These are phyloP conservation scores for Exophiala mesophila DNA, from an alignment of 2,329 filamentous ascomycete genomes.

Conservation along the genomic window DNA sequence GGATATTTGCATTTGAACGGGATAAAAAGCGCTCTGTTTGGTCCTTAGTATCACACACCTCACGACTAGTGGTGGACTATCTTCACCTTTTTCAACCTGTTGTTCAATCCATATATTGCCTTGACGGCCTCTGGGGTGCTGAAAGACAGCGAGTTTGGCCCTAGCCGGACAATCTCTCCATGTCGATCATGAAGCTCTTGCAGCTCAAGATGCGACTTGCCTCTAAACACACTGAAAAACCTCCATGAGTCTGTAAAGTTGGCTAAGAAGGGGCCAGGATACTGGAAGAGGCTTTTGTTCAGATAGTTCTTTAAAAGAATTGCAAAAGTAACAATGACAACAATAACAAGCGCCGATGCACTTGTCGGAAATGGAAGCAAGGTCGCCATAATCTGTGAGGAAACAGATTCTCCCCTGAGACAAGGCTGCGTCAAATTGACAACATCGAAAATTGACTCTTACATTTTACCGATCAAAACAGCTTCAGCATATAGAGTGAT, in stretches of 20 bases:
- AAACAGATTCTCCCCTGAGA: too few relatives aligned
- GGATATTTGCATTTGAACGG: conserved; percentile 68
- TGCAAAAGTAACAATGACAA: conserved; percentile 17
- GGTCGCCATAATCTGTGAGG: too few relatives aligned
- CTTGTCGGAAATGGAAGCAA: too few relatives aligned
- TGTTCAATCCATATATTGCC: conserved; percentile 75
- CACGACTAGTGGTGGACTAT: not conserved
- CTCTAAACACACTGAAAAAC: conserved; percentile 61
- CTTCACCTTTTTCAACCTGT: conserved; percentile 69
- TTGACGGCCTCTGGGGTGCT: conserved; percentile 68
- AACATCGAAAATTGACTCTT: too few relatives aligned
- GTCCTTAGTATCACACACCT: too few relatives aligned
- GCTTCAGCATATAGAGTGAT: too few relatives aligned
- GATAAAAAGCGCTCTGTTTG: conserved; percentile 66
- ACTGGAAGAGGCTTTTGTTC: conserved; percentile 35
- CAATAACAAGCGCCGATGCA: too few relatives aligned
- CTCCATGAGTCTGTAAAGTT: conserved; percentile 70
- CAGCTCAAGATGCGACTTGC: conserved; percentile 63
- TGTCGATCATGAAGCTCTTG: conserved; percentile 64
- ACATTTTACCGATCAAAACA: too few relatives aligned
- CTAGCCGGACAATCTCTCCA: conserved; percentile 69
- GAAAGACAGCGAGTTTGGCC: conserved; percentile 70
- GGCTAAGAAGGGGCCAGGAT: conserved; percentile 67
- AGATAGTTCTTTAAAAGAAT: conserved; percentile 24
- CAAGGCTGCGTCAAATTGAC: too few relatives aligned